Base-by-base conservation (phyloP, 1,284 basidiomycete genomes). In the Leccinum pachyderme region DNA sequence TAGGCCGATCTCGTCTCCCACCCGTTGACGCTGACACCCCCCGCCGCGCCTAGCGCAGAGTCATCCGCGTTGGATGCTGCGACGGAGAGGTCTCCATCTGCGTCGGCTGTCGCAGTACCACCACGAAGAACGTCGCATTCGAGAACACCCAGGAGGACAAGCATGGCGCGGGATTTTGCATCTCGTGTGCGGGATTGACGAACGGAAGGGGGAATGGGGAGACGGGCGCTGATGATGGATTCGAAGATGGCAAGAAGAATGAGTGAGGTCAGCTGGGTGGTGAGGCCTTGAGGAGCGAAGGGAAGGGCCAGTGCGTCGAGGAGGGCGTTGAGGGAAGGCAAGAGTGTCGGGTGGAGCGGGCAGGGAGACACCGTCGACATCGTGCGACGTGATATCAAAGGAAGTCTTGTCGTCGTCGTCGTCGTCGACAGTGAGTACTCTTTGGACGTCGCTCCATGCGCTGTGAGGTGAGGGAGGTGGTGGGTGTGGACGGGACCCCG, bases 111-210 rank as follows among this genome's bases (percentile, higher is more conserved):
- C 7, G 53, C 33, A 0, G 61, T 54, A n/a, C 69, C 62, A n/a
- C 60, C 62, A 12, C 78, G 73, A 29, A 91, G 66, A 11, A 91
- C 75, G 60, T 89, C 87, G 45, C 77, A 81, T 52, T 89, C 86
- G 4, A 93, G 75, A 4, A 87, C 82, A 25, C 89, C 89, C 18
- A 92, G 77, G 55, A 93, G 86, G 12, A 92, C 77, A 65, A 91
- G 89, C 78, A 90, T 88, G 47, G 83, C 82, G 31, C 83, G 72
- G 12, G 78, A 70, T 59, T 76, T 76, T n/a, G 73, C 71, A 35
- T 72, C 70, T 44, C 67, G 65, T 24, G 73, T 75, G 52, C 71
- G 73, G 29, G 74, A 73, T 7, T 71, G 72, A 51, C 80, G 75
- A 29, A 79, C 69, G 32, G 68, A 53, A 11, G 67, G 33, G 43